A percentile compares a stretch with the other conserved stretches of the same genome.
Conservation (phyloP, 73 alveolate genomes). For the Paramecium biaurelia region DNA sequence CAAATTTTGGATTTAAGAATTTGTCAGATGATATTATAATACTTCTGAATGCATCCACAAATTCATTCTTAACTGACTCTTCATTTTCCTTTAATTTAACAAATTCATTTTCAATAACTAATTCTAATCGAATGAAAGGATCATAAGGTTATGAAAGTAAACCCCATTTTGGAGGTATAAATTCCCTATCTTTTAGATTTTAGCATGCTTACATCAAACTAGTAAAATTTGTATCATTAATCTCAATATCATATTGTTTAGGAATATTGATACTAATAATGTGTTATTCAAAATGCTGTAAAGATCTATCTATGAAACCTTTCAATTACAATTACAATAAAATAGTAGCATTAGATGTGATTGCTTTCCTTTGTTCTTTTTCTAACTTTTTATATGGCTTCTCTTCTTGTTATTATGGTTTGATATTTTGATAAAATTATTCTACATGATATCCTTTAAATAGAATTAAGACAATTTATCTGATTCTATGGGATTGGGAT, state of each 20-base stretch:
- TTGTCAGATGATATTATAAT: slow-evolving; percentile 51
- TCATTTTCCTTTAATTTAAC: slow-evolving; percentile 48
- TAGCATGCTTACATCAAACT: background rate
- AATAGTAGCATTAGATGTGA: slow-evolving; percentile 72
- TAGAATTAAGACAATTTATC: background rate
- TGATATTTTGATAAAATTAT: too few species aligned
- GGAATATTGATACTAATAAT: background rate
- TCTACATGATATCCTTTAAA: background rate
- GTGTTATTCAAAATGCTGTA: slow-evolving; percentile 50
- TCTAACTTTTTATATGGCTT: background rate
- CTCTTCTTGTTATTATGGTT: background rate
- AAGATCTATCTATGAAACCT: slow-evolving; percentile 67
- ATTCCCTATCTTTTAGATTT: background rate
- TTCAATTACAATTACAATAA: slow-evolving; percentile 70
- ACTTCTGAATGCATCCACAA: slow-evolving; percentile 24
- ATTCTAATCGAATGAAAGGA: slow-evolving; percentile 32
- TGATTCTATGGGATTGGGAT: slow-evolving; percentile 3
- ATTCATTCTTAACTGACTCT: slow-evolving; percentile 34
- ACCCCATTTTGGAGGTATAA: background rate
- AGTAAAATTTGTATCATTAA: background rate
- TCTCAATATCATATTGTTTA: background rate
- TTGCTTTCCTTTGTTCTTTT: slow-evolving; percentile 74
- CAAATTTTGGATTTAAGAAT: slow-evolving; percentile 41
- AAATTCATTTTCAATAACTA: slow-evolving; percentile 17
- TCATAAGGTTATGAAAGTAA: background rate